Percentiles rank a stretch among this genome's conserved stretches.
Conservation (phyloP, 2,329 filamentous ascomycete species). For the Trichophyton simii region DNA sequence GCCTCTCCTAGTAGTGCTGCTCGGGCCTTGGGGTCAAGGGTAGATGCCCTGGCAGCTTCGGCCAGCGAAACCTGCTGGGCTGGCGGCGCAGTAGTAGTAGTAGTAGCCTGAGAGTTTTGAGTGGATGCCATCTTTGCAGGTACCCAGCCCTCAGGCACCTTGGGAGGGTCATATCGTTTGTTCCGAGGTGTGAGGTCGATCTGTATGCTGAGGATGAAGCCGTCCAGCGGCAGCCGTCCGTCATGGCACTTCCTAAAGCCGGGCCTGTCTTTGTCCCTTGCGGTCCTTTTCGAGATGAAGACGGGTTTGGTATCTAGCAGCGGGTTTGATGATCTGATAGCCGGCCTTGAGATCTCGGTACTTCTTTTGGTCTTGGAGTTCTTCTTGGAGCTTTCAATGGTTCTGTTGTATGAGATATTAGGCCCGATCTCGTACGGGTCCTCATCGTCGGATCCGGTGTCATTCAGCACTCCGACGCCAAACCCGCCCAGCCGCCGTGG, state of each 20-base stretch:
- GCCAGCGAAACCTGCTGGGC: conserved; percentile 51
- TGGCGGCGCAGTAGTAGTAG: neutral
- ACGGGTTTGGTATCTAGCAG: conserved; percentile 54
- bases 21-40: conserved; percentile 60
- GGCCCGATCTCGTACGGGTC: conserved; percentile 89
- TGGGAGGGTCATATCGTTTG: conserved; percentile 35
- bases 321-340: conserved; percentile 48
- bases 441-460: conserved; percentile 88
- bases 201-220: conserved; percentile 58
- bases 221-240: conserved; percentile 63
- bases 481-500: conserved; percentile 52
- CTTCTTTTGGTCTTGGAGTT: conserved; percentile 45
- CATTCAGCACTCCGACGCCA: conserved; percentile 79
- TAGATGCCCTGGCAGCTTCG: conserved; percentile 65
- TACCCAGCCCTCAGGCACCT: conserved; percentile 51
- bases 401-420: conserved; percentile 72
- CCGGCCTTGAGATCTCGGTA: conserved; percentile 22
- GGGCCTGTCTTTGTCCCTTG: conserved; percentile 25
- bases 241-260: conserved; percentile 65
- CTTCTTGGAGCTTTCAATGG: conserved; percentile 69
- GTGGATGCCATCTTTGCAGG: conserved; percentile 40
- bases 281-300: conserved; percentile 58
- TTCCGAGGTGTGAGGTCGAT: conserved; percentile 27
- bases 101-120: conserved; percentile 13
- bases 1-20: conserved; percentile 71